phyloP scores from a whole-genome alignment of 164 flowering plant species.

The Tinospora cordifolia region DNA sequence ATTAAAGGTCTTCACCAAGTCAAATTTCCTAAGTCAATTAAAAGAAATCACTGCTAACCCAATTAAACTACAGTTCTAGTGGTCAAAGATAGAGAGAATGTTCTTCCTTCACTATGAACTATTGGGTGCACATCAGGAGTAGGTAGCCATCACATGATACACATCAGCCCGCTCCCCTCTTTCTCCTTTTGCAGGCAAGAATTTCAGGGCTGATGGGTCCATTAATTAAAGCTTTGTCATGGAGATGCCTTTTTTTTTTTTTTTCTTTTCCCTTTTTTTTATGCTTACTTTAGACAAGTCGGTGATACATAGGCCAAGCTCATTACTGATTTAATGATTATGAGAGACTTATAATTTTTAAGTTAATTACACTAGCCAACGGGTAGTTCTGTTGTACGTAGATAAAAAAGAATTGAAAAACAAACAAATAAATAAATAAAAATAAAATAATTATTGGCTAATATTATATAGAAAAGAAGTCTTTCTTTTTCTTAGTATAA shows the following conservation, averaged over 20 bases:
- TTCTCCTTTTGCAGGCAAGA: neutral
- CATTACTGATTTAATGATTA: neutral
- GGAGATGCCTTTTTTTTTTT: no score
- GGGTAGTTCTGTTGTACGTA: neutral
- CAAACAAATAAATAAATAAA: no score
- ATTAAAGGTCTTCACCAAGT: no score
- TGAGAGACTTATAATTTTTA: neutral
- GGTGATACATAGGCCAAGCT: neutral
- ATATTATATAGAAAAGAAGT: no score
- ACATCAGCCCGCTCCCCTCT: neutral
- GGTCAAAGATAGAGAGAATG: no score
- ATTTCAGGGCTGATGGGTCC: neutral
- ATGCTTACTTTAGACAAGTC: neutral
- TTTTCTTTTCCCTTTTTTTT: no score
- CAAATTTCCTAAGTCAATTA: no score
- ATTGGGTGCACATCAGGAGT: neutral
- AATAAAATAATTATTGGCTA: no score
- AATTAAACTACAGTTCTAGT: no score
- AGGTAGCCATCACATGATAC: constrained; percentile 3
- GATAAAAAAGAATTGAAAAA: no score
- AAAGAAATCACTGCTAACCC: no score
- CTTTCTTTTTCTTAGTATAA: no score
- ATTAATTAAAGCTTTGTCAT: neutral
- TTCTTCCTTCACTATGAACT: neutral
- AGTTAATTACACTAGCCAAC: neutral